Percentiles rank a stretch among this genome's conserved stretches.
Conservation (phyloP, 495 filamentous ascomycete genomes). For the Aspergillus diversus region DNA sequence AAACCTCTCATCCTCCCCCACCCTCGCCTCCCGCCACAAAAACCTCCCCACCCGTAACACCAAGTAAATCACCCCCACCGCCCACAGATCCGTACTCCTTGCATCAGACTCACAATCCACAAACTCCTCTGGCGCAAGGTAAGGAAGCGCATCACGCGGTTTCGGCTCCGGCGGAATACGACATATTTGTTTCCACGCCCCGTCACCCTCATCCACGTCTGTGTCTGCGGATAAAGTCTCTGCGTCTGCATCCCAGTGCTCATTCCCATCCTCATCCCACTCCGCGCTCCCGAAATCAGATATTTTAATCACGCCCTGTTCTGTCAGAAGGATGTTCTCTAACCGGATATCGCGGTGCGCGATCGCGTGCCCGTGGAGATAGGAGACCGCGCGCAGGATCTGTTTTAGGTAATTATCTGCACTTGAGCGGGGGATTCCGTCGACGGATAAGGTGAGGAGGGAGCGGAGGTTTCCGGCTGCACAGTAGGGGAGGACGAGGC, state of each 20-base stretch:
- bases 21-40: slow-evolving; percentile 21
- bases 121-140: neutral
- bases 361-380: slow-evolving; percentile 52
- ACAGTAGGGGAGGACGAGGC: slow-evolving; percentile 28
- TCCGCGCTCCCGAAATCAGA: slow-evolving; percentile 7
- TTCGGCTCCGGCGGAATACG: neutral
- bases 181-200: neutral
- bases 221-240: neutral
- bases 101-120: slow-evolving; percentile 28
- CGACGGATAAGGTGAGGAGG: slow-evolving; percentile 17
- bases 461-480: slow-evolving; percentile 22
- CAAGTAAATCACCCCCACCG: slow-evolving; percentile 28
- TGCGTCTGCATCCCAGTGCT: slow-evolving; percentile 22
- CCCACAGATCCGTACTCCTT: slow-evolving; percentile 27
- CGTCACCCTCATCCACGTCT: neutral
- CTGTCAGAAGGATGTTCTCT: slow-evolving; percentile 54
- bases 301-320: neutral
- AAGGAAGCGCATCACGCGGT: neutral
- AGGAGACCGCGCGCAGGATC: slow-evolving; percentile 57
- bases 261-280: neutral
- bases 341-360: slow-evolving; percentile 65
- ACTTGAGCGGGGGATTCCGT: slow-evolving; percentile 9
- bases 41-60: slow-evolving; percentile 19
- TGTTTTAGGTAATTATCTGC: slow-evolving; percentile 47
- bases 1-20: slow-evolving; percentile 12